Percentiles rank a stretch among this genome's conserved stretches.
phyloP scores from a whole-genome alignment of 768 basidiomycete species.

The Lactifluus hygrophoroides region DNA sequence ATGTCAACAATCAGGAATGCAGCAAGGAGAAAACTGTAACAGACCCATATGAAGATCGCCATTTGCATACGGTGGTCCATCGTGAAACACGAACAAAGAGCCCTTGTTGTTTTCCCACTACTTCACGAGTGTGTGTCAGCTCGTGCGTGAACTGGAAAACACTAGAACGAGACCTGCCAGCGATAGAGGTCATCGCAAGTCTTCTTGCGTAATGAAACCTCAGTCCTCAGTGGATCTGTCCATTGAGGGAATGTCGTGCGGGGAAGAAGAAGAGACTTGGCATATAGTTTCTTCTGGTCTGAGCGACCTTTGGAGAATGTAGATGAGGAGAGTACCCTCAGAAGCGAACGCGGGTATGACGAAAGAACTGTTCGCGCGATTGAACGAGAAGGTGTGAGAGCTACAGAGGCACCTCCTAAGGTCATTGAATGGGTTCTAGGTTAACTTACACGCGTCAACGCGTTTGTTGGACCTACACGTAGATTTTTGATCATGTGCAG shows the following conservation, averaged over 20 bases:
- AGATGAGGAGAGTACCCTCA: neutral
- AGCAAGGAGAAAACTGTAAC: conserved; percentile 9
- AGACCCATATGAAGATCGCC: conserved; percentile 92
- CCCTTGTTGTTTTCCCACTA: conserved; percentile 62
- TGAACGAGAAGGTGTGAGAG: neutral
- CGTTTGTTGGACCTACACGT: neutral
- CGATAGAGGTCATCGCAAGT: conserved; percentile 70
- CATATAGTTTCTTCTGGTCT: conserved; percentile 33
- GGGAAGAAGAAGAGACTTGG: conserved; percentile 68
- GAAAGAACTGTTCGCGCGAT: neutral
- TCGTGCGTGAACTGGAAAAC: neutral
- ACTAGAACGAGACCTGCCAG: conserved; percentile 46
- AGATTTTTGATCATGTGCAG: conserved; percentile 99
- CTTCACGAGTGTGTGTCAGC: neutral
- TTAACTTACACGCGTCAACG: too few species aligned
- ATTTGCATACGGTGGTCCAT: conserved; percentile 97
- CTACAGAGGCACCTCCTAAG: neutral
- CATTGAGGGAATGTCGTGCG: conserved; percentile 74
- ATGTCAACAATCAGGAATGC: neutral
- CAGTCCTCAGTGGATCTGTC: conserved; percentile 54
- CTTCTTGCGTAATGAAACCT: conserved; percentile 45
- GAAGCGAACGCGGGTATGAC: neutral
- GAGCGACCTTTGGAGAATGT: neutral
- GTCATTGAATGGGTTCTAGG: neutral
- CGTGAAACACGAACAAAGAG: conserved; percentile 78